Evolutionary conservation across 2,329 filamentous ascomycete genomes (phyloP), one percentile per base, ranked within the genome.

Genomic region (Pseudogymnoascus sp.): DNA sequence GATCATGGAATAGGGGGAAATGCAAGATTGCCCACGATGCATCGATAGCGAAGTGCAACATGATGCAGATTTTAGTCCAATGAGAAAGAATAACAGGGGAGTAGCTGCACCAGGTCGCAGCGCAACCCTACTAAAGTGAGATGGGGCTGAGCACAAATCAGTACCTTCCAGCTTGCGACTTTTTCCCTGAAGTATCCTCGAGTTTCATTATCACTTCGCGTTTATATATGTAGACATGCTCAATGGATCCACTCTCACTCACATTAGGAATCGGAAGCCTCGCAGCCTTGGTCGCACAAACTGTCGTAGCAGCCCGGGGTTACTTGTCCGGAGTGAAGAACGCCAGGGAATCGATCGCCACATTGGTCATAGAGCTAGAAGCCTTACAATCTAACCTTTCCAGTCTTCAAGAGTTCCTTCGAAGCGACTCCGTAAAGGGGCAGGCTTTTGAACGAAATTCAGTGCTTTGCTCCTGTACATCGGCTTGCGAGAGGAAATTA

Each of bases 401-500:
- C 4, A 41, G 38, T 11, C 38, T 41, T 12, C 9, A 41, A 41
- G 38, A 22, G 38, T 41, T 41, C 38, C 38, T 41, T 41, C 18
- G 38, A 20, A 41, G 18, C 38, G 38, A 41, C 18, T 41, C 38
- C 18, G 38, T 41, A 22, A 41, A 18, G 22, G 38, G 38, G 11
- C 38, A 20, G 38, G 38, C 38, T 41, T 41, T 41, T 41, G 38
- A 41, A 41, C 38, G 11, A 41, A 41, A 41, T 41, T 41, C 38
- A 41, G 38, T 41, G 6, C 38, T 41, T 41, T 18, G 38, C 38
- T 63, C 63, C 14, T 62, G 63, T 47, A 33, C 53, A 4, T 33
- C 59, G 15, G 62, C 63, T 15, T 37, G 50, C 41, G 59, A 64
- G 53, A 57, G 33, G 12, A 63, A 61, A 38, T 33, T 64, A n/a